These are phyloP conservation scores for Leccinum barrowsii DNA, from an alignment of 768 basidiomycete genomes.

Conservation along the genomic window DNA sequence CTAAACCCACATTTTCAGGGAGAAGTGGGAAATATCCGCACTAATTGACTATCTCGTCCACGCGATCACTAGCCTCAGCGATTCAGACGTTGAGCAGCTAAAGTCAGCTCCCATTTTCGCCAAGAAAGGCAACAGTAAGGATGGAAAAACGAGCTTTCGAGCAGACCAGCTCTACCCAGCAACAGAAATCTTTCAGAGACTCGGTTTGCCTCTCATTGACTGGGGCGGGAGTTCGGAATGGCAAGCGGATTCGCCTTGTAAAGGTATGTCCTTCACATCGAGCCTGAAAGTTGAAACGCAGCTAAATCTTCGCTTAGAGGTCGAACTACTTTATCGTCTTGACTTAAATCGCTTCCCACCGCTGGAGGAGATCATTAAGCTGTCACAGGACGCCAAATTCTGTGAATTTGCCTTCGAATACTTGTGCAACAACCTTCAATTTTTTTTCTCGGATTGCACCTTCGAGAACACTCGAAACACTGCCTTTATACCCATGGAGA, in stretches of 20 bases:
- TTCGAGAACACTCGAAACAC: conserved; percentile 32
- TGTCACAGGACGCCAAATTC: conserved; percentile 51
- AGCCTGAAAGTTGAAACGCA: not conserved
- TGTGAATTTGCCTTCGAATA: conserved; percentile 66
- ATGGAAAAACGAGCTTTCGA: no score
- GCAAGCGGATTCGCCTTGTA: conserved; percentile 26
- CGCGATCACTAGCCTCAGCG: not conserved
- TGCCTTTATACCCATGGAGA: conserved; percentile 1
- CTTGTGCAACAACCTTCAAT: conserved; percentile 48
- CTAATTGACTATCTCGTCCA: conserved; percentile 4
- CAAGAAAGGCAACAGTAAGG: no score
- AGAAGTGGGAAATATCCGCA: not conserved
- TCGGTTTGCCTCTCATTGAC: conserved; percentile 76
- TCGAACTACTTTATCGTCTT: not conserved
- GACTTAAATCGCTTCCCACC: conserved; percentile 40
- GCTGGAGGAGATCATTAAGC: conserved; percentile 54
- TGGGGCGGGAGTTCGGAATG: conserved; percentile 77
- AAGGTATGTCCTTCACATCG: not conserved
- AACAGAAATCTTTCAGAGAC: conserved; percentile 19
- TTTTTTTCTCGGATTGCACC: conserved; percentile 42
- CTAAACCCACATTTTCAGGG: not conserved
- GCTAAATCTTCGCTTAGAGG: not conserved
- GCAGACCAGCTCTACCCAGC: no score
- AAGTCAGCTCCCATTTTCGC: no score
- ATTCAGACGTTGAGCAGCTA: no score